phyloP scores from a whole-genome alignment of 1,284 basidiomycete species.

The Sanguinoderma infundibulare region DNA sequence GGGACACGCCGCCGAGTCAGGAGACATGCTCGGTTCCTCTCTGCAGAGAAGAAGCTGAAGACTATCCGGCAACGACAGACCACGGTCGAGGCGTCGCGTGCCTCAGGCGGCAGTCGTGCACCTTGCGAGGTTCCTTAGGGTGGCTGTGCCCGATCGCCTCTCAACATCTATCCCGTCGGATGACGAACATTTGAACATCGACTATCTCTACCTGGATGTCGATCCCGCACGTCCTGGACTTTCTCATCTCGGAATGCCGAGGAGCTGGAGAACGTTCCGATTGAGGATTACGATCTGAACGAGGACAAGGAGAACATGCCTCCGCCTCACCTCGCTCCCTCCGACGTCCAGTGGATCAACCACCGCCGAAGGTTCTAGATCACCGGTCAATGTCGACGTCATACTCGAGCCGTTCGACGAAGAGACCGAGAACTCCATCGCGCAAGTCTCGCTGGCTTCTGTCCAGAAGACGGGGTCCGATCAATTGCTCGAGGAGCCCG shows the following conservation, averaged over 20 bases:
- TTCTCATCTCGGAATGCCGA: constrained; percentile 11
- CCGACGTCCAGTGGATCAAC: constrained; percentile 1
- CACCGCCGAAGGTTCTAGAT: neutral
- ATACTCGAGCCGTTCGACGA: neutral
- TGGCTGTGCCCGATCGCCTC: constrained; percentile 17
- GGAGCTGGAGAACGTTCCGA: constrained; percentile 25
- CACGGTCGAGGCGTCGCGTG: constrained; percentile 13
- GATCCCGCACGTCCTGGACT: constrained; percentile 17
- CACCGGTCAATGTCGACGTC: constrained; percentile 2
- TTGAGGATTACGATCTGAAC: constrained; percentile 19
- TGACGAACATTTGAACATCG: constrained; percentile 27
- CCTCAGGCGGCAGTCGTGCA: constrained; percentile 15
- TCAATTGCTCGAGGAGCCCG: constrained; percentile 1
- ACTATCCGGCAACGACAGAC: constrained; percentile 23
- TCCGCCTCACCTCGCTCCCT: constrained; percentile 11
- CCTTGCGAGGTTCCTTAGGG: constrained; percentile 23
- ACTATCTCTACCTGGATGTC: constrained; percentile 30
- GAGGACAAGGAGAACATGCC: constrained; percentile 27
- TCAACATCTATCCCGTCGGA: constrained; percentile 24
- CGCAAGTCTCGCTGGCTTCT: neutral
- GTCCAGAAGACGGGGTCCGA: neutral
- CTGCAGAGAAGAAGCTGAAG: constrained; percentile 44
- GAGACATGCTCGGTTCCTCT: constrained; percentile 52
- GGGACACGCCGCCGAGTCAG: constrained; percentile 11
- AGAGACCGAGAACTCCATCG: neutral